phyloP scores from a whole-genome alignment of 2,329 filamentous ascomycete genomes.

The Cercospora berteroae region DNA sequence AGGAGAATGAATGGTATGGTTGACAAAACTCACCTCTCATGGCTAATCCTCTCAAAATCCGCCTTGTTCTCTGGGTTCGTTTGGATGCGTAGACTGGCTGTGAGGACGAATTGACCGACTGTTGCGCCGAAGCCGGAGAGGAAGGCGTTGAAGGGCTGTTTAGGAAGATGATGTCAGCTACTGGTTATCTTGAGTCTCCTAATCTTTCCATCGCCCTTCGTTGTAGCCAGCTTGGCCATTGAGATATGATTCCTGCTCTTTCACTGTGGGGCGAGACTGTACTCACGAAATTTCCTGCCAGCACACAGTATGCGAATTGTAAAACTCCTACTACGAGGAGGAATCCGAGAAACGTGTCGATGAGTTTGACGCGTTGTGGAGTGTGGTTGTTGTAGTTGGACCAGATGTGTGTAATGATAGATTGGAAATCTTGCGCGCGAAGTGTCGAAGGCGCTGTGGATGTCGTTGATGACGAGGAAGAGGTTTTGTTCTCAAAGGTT shows the following conservation, averaged over 20 bases:
- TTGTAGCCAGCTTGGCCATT: not conserved
- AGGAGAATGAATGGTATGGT: too few species aligned
- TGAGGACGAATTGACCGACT: constrained; percentile 96
- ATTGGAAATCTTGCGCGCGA: constrained; percentile 42
- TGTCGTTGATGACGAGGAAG: constrained; percentile 29
- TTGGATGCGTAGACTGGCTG: constrained; percentile 85
- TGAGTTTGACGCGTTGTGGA: constrained; percentile 84
- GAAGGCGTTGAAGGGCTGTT: constrained; percentile 96
- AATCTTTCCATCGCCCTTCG: not conserved
- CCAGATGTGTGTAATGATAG: constrained; percentile 69
- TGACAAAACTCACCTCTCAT: constrained; percentile 63
- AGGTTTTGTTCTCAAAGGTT: constrained; percentile 18
- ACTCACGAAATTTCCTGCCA: constrained; percentile 92
- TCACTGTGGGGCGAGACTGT: not conserved
- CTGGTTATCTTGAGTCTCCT: not conserved
- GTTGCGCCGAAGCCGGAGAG: constrained; percentile 91
- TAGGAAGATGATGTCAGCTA: not conserved
- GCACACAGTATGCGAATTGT: constrained; percentile 88
- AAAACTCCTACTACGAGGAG: constrained; percentile 80
- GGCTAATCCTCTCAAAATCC: constrained; percentile 73
- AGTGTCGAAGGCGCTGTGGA: constrained; percentile 3
- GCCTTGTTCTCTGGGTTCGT: constrained; percentile 78
- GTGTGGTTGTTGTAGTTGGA: constrained; percentile 77
- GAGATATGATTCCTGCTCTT: not conserved
- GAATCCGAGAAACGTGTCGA: constrained; percentile 89